These are phyloP conservation scores for Sutorius australiensis DNA, from an alignment of 768 basidiomycete species.

Conservation along the genomic window DNA sequence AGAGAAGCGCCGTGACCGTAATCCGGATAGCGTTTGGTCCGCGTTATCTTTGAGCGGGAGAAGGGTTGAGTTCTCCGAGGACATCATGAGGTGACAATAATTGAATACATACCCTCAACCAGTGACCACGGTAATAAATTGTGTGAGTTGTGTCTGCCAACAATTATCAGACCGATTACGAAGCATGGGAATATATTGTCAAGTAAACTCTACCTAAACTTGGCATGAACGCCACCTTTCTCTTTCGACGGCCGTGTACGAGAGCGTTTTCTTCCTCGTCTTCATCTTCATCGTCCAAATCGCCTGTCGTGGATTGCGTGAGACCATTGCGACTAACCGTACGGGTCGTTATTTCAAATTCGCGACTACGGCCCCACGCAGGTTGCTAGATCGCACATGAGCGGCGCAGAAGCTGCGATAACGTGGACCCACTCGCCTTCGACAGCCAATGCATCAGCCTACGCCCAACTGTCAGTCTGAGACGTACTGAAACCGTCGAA, in stretches of 20 bases:
- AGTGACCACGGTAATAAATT: conserved; percentile 86
- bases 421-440: conserved; percentile 46
- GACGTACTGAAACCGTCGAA: background rate
- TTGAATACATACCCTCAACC: conserved; percentile 62
- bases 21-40: conserved; percentile 72
- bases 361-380: conserved; percentile 82
- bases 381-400: conserved; percentile 61
- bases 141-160: conserved; percentile 77
- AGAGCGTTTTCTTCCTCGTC: conserved; percentile 53
- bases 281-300: conserved; percentile 76
- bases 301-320: conserved; percentile 66
- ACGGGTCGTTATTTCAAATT: conserved; percentile 87
- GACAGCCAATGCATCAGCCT: conserved; percentile 90
- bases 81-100: conserved; percentile 7
- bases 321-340: conserved; percentile 61
- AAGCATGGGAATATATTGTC: conserved; percentile 7
- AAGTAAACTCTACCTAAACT: conserved; percentile 56
- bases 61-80: conserved; percentile 21
- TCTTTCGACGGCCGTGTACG: conserved; percentile 67
- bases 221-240: conserved; percentile 84
- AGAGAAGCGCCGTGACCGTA: conserved; percentile 70
- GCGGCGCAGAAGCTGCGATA: conserved; percentile 4
- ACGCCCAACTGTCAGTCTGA: conserved; percentile 6
- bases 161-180: conserved; percentile 14
- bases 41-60: conserved; percentile 56